Conservation (phyloP, 305 asterid genomes). For the Euphrasia arctica region DNA sequence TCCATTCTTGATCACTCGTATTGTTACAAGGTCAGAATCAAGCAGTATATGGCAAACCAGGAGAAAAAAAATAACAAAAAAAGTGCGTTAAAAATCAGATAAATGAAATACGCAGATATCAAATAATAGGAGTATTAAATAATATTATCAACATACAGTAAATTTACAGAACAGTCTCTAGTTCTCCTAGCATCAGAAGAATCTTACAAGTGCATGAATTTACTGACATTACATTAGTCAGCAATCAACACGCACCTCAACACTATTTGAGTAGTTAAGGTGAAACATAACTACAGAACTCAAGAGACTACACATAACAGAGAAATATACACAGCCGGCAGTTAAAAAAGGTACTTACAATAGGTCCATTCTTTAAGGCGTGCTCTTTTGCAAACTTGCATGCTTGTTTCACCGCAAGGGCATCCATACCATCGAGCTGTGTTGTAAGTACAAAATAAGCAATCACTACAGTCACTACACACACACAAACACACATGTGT, state of each 20-base stretch:
- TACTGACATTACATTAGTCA: too few relatives aligned
- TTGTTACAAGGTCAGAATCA: background rate
- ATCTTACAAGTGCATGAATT: constrained; percentile 8
- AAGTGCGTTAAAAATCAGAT: background rate
- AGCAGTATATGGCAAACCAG: background rate
- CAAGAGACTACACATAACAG: background rate
- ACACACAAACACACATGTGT: background rate
- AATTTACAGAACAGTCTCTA: background rate
- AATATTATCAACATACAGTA: background rate
- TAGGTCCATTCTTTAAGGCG: constrained; percentile 79
- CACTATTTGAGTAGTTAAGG: background rate
- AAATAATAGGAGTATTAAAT: background rate
- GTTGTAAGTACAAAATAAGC: constrained; percentile 17
- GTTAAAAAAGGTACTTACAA: constrained; percentile 45
- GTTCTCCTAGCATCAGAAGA: background rate
- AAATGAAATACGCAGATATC: background rate
- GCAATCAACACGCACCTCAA: constrained; percentile 12
- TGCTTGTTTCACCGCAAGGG: constrained; percentile 78
- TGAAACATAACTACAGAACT: constrained; percentile 10
- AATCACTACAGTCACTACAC: background rate
- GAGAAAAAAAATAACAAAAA: background rate
- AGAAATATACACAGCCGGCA: background rate
- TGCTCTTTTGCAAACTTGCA: constrained; percentile 83
- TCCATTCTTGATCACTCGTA: background rate
- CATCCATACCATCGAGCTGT: constrained; percentile 95